phyloP scores from a whole-genome alignment of 2,329 filamentous ascomycete genomes.

The Colletotrichum phormii region DNA sequence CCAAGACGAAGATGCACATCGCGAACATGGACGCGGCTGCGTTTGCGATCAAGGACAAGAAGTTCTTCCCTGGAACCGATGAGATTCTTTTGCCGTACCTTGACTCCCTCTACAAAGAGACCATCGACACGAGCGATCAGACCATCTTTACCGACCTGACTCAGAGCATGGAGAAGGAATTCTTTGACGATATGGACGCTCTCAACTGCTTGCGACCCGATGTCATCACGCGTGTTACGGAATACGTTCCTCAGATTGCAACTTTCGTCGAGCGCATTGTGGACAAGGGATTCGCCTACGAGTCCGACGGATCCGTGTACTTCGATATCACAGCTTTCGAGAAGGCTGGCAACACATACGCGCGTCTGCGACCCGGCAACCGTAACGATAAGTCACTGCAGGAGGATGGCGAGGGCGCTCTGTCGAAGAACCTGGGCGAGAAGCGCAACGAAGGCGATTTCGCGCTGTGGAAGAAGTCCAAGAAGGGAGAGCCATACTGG shows the following conservation, averaged over 20 bases:
- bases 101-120: slow-evolving; percentile 75
- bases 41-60: slow-evolving; percentile 58
- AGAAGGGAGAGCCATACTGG: slow-evolving; percentile 93
- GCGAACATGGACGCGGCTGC: slow-evolving; percentile 69
- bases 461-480: slow-evolving; percentile 92
- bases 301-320: slow-evolving; percentile 87
- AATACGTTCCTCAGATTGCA: slow-evolving; percentile 90
- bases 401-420: slow-evolving; percentile 89
- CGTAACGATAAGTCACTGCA: slow-evolving; percentile 84
- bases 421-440: slow-evolving; percentile 69
- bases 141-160: slow-evolving; percentile 89
- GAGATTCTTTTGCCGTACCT: slow-evolving; percentile 85
- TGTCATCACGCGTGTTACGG: slow-evolving; percentile 88
- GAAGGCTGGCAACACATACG: slow-evolving; percentile 85
- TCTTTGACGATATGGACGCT: slow-evolving; percentile 87
- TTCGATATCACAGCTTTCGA: slow-evolving; percentile 93
- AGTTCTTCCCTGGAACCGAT: slow-evolving; percentile 67
- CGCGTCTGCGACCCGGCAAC: slow-evolving; percentile 86
- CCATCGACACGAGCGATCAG: slow-evolving; percentile 71
- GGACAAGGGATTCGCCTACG: slow-evolving; percentile 87
- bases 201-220: slow-evolving; percentile 89
- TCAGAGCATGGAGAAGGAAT: slow-evolving; percentile 86
- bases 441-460: slow-evolving; percentile 89
- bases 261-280: slow-evolving; percentile 86
- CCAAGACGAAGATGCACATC: slow-evolving; percentile 92